Evolutionary conservation across 2,329 filamentous ascomycete species (phyloP), one percentile per base, ranked within the genome.

Genomic region (Colletotrichum aenigma): DNA sequence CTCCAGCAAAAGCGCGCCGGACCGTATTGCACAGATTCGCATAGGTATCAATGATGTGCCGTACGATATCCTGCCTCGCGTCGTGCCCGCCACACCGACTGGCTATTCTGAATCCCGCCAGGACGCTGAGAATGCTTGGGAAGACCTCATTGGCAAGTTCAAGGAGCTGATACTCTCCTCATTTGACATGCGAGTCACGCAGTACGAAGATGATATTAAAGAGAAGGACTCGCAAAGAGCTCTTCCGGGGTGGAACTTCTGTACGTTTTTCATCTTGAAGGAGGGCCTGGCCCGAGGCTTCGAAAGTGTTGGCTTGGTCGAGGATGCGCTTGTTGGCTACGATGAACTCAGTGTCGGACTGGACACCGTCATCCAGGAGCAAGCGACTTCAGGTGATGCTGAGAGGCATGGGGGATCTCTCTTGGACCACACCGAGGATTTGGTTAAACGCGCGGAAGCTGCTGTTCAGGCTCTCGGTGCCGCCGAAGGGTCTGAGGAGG

Each of bases 201-300:
- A 98, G 81, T 99, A 99, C 83, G 97, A 99, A 84, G 96, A 98
- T 75, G 97, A 99, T 79, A 98, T 99, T 79, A 94, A 95, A 77
- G 97, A 98, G 83, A 97, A 96, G 81, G 96, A 98, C 79, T 91
- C 93, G 1, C 96, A 98, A 83, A 91, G 96, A 62, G 93, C 89
- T 38, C 86, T 99, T 21, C 97, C 97, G 0, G 97, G 97, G 1
- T 99, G 97, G 97, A 99, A 99, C 82, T 99, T 99, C 82, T 98
- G 97, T 85, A 99, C 97, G 0, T 99, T 99, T 83, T 99, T 99
- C 83, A 96, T 99, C 18, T 89, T 99, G 10, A 99, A 99, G 81
- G 97, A 99, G 84, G 97, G 97, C 0, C 87, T 99, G 43, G 96
- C 97, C 2, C 91, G 95, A 78, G 97, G 96, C 0, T 98, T 99